phyloP scores from a whole-genome alignment of 176 grass and related monocot genomes.

The Cenchrus americanus region DNA sequence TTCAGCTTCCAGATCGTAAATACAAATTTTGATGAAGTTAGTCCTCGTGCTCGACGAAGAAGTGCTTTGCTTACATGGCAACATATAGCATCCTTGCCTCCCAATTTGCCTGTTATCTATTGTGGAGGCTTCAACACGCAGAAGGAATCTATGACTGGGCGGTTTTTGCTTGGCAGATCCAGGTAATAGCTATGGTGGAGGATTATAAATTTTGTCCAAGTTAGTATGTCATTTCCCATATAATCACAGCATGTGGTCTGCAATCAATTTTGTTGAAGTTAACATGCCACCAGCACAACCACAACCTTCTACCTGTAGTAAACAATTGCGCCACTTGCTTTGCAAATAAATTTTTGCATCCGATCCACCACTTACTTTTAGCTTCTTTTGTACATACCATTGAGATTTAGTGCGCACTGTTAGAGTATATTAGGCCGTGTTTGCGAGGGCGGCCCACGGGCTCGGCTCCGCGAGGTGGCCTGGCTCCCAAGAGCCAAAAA shows the following conservation, averaged over 20 bases:
- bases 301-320: not conserved
- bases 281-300: not conserved
- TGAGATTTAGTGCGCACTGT: not conserved
- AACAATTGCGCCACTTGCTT: not conserved
- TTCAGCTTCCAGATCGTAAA: conserved; percentile 99
- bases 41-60: conserved; percentile 88
- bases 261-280: not conserved
- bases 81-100: conserved; percentile 94
- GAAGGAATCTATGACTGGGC: conserved; percentile 94
- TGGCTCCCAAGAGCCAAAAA: no score
- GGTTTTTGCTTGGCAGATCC: conserved; percentile 98
- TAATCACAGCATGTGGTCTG: conserved; percentile 1
- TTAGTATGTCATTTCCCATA: conserved; percentile 19
- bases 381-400: not conserved
- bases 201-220: conserved; percentile 9
- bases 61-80: conserved; percentile 98
- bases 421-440: no score
- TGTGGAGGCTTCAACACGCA: conserved; percentile 98
- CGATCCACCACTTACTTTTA: not conserved
- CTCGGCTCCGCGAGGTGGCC: no score
- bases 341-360: not conserved
- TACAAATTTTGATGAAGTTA: conserved; percentile 91
- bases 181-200: conserved; percentile 63
- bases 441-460: no score
- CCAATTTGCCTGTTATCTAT: conserved; percentile 92